Conservation (phyloP, 2,329 filamentous ascomycete species). For the Chrysosporium keratinophilum region DNA sequence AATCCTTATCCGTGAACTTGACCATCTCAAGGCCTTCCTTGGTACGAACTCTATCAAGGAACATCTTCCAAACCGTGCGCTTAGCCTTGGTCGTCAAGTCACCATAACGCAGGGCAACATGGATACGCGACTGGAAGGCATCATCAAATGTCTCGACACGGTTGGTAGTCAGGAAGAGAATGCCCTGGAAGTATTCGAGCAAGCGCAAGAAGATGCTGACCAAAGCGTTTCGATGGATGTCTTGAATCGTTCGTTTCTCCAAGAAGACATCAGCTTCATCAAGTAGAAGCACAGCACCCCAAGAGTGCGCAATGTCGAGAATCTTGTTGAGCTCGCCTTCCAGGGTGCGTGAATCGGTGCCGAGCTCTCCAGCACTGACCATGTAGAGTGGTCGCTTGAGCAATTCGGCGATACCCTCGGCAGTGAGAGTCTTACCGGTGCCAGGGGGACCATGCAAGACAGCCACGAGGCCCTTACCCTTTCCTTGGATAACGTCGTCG, state of each 20-base stretch:
- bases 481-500: constrained; percentile 72
- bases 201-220: constrained; percentile 80
- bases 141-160: constrained; percentile 79
- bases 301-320: constrained; percentile 72
- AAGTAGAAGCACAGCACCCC: constrained; percentile 74
- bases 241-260: constrained; percentile 70
- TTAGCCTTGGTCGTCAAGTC: constrained; percentile 62
- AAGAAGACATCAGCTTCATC: constrained; percentile 81
- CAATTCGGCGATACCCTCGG: constrained; percentile 74
- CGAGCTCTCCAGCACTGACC: constrained; percentile 71
- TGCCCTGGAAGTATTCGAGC: constrained; percentile 86
- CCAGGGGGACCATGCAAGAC: constrained; percentile 79
- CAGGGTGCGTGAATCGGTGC: constrained; percentile 62
- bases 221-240: constrained; percentile 74
- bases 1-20: constrained; percentile 50
- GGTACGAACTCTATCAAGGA: constrained; percentile 60
- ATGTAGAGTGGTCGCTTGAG: constrained; percentile 74
- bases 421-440: constrained; percentile 80
- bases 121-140: constrained; percentile 79
- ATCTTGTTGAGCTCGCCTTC: constrained; percentile 73
- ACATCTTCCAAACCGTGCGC: constrained; percentile 72
- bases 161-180: constrained; percentile 82
- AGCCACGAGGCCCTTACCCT: constrained; percentile 72
- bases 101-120: constrained; percentile 73
- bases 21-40: constrained; percentile 49